Percentiles rank a stretch among this genome's conserved stretches.
phyloP scores from a whole-genome alignment of 495 filamentous ascomycete species.

The Penicillium tannophilum region DNA sequence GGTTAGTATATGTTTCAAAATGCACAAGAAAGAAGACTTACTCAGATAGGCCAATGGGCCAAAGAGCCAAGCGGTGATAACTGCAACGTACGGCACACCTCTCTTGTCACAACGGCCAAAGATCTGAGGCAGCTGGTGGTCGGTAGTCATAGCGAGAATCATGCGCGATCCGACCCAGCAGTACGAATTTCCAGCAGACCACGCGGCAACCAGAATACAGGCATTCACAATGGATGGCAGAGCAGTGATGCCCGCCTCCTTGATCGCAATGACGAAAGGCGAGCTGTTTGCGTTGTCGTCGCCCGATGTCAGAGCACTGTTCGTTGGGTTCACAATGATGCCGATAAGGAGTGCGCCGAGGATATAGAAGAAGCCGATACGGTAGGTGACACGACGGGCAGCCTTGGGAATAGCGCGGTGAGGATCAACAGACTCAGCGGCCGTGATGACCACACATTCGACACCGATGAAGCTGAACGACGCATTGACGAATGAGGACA shows the following conservation, averaged over 20 bases:
- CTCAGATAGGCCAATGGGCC: conserved; percentile 36
- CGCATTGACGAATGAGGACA: conserved; percentile 49
- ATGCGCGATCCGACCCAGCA: conserved; percentile 42
- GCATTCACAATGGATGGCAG: conserved; percentile 78
- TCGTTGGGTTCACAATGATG: conserved; percentile 47
- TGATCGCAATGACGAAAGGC: conserved; percentile 61
- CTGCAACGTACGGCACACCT: conserved; percentile 40
- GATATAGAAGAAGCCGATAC: conserved; percentile 81
- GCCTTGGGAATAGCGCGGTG: conserved; percentile 75
- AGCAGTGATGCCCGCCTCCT: conserved; percentile 63
- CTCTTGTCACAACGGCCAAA: conserved; percentile 36
- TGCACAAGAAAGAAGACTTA: conserved; percentile 12
- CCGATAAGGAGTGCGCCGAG: conserved; percentile 58
- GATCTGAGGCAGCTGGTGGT: conserved; percentile 36
- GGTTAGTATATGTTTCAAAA: conserved; percentile 4
- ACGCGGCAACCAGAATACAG: conserved; percentile 66
- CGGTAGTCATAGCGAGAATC: conserved; percentile 41
- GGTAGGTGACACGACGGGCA: conserved; percentile 81
- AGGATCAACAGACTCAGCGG: conserved; percentile 81
- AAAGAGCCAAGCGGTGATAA: conserved; percentile 36
- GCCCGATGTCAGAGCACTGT: conserved; percentile 55
- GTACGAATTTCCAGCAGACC: conserved; percentile 66
- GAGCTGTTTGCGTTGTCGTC: conserved; percentile 47
- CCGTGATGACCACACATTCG: conserved; percentile 77
- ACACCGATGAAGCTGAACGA: conserved; percentile 59